Percentiles rank a stretch among this genome's conserved stretches.
Evolutionary conservation across 306 rosid species (phyloP).

Genomic region (Senna tora): DNA sequence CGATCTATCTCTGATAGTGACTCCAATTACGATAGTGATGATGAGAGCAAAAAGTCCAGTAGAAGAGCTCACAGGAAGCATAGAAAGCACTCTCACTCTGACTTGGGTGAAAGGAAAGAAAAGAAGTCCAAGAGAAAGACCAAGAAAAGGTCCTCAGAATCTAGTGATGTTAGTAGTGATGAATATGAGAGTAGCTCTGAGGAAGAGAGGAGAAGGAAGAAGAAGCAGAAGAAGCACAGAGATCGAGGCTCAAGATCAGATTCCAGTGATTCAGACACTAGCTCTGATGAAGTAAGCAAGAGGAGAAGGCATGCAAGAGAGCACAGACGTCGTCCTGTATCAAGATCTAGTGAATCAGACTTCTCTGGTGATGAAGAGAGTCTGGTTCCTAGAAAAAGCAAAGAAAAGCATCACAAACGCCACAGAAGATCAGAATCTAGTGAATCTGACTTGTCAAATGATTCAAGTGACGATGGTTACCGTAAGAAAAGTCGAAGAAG

Average conservation of each 20-base stretch:
- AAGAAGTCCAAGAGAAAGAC: slow-evolving; percentile 57
- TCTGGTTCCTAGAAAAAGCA: slow-evolving; percentile 43
- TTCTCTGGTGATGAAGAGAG: slow-evolving; percentile 46
- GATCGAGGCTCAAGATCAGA: slow-evolving; percentile 54
- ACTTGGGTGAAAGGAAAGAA: slow-evolving; percentile 67
- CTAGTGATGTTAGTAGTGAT: slow-evolving; percentile 57
- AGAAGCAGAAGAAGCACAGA: slow-evolving; percentile 51
- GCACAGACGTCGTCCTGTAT: slow-evolving; percentile 39
- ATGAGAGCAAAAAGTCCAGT: slow-evolving; percentile 51
- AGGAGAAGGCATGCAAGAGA: slow-evolving; percentile 45
- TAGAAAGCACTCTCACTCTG: slow-evolving; percentile 60
- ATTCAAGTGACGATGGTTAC: slow-evolving; percentile 45
- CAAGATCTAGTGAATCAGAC: slow-evolving; percentile 41
- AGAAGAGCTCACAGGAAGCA: slow-evolving; percentile 73
- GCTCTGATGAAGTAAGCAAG: slow-evolving; percentile 50
- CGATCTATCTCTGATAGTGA: slow-evolving; percentile 56
- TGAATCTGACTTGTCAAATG: slow-evolving; percentile 49
- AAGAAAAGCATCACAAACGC: slow-evolving; percentile 58
- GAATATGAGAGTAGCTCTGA: slow-evolving; percentile 54
- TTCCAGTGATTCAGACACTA: slow-evolving; percentile 53
- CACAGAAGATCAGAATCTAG: slow-evolving; percentile 44
- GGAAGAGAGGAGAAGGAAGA: slow-evolving; percentile 70
- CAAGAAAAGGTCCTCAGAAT: slow-evolving; percentile 52
- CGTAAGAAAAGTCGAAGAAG: slow-evolving; percentile 46
- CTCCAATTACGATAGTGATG: slow-evolving; percentile 52